Percentiles rank a stretch among this genome's conserved stretches.
These are phyloP conservation scores for Komagataella mondaviorum DNA, from an alignment of 805 yeast genomes.

Conservation along the genomic window DNA sequence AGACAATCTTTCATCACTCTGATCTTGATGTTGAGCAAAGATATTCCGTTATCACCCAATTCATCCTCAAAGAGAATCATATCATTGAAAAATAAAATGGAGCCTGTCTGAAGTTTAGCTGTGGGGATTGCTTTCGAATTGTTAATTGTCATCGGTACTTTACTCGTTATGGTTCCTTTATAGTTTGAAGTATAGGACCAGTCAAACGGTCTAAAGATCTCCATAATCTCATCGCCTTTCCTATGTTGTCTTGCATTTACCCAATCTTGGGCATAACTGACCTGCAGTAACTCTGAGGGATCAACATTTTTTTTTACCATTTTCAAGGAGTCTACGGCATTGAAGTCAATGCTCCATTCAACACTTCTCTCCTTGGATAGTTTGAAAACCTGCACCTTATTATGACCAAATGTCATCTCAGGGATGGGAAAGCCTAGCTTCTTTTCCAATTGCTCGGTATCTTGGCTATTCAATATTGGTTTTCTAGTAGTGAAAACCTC, in stretches of 20 bases:
- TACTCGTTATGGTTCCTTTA: conserved; percentile 33
- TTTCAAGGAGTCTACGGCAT: conserved; percentile 65
- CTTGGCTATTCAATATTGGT: conserved; percentile 65
- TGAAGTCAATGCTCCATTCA: conserved; percentile 35
- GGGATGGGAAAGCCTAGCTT: conserved; percentile 74
- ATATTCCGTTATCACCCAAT: conserved; percentile 89
- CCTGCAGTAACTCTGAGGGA: conserved; percentile 36
- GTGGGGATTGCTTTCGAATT: conserved; percentile 39
- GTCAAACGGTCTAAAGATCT: conserved; percentile 74
- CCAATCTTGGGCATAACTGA: conserved; percentile 87
- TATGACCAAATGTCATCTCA: conserved; percentile 94
- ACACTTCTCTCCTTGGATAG: conserved; percentile 20
- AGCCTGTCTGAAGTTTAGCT: conserved; percentile 57
- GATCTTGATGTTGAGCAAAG: conserved; percentile 63
- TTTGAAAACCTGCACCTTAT: conserved; percentile 36
- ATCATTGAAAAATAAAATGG: conserved; percentile 82
- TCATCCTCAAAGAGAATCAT: conserved; percentile 88
- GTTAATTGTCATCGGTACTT: conserved; percentile 3
- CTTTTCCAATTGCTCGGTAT: conserved; percentile 54
- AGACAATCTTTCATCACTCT: conserved; percentile 82
- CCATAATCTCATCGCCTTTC: conserved; percentile 25
- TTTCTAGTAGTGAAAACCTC: conserved; percentile 54
- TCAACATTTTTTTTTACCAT: conserved; percentile 34
- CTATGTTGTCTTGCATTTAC: conserved; percentile 23
- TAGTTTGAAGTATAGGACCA: conserved; percentile 91